phyloP scores from a whole-genome alignment of 202 grass and related monocot species.

The Schoenoplectus tabernaemontani region DNA sequence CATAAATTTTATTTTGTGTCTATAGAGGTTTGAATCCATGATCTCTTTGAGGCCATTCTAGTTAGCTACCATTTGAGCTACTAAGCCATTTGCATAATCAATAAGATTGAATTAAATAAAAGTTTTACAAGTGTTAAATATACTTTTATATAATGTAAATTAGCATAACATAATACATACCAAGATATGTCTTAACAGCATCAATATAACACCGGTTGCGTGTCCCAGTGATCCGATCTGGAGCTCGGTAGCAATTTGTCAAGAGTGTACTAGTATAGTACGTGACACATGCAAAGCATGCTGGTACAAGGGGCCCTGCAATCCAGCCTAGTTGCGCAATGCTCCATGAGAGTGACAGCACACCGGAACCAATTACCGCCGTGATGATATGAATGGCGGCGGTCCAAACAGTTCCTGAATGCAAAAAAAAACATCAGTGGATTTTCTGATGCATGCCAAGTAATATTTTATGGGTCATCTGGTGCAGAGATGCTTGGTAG shows the following conservation, averaged over 20 bases:
- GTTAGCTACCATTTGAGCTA: no score
- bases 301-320: constrained; percentile 13
- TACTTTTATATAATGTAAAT: not conserved
- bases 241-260: constrained; percentile 21
- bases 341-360: constrained; percentile 29
- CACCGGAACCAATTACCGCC: constrained; percentile 24
- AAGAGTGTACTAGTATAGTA: constrained; percentile 27
- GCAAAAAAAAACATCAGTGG: not conserved
- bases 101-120: not conserved
- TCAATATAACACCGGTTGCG: constrained; percentile 21
- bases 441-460: not conserved
- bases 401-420: constrained; percentile 34
- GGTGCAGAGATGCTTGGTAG: not conserved
- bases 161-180: not conserved
- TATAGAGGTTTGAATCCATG: no score
- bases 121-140: not conserved
- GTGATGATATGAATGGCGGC: constrained; percentile 30
- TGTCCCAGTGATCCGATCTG: constrained; percentile 19
- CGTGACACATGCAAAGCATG: constrained; percentile 21
- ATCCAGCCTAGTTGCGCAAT: constrained; percentile 33
- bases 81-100: no score
- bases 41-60: no score
- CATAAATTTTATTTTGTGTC: no score
- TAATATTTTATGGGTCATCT: not conserved
- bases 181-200: constrained; percentile 14